Conservation (phyloP, 2,329 filamentous ascomycete species). For the Diplodia corticola region DNA sequence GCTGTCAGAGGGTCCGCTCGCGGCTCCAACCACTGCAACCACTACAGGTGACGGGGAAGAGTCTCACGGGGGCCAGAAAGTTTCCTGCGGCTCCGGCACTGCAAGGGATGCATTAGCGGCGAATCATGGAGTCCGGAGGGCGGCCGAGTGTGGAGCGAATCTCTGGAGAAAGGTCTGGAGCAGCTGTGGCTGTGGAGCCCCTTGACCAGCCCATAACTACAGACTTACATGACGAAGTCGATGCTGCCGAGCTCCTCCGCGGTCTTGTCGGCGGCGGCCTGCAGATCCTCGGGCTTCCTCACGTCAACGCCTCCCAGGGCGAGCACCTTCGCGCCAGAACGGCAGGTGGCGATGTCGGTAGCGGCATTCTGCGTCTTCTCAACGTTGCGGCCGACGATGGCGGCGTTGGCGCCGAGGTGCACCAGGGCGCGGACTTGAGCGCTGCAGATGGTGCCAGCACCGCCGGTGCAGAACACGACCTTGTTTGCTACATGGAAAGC, state of each 20-base stretch:
- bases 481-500: conserved; percentile 63
- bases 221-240: conserved; percentile 84
- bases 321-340: conserved; percentile 78
- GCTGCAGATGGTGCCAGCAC: conserved; percentile 90
- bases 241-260: conserved; percentile 81
- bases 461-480: conserved; percentile 93
- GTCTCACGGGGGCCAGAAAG: conserved; percentile 70
- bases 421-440: conserved; percentile 91
- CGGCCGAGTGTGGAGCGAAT: not conserved
- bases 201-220: not conserved
- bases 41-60: too few species aligned
- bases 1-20: not conserved
- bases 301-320: conserved; percentile 78
- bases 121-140: not conserved
- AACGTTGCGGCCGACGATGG: conserved; percentile 86
- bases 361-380: conserved; percentile 84
- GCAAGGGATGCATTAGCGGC: conserved; percentile 25
- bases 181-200: not conserved
- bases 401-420: conserved; percentile 86
- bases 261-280: conserved; percentile 75
- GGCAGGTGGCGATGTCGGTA: conserved; percentile 75
- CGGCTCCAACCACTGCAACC: not conserved
- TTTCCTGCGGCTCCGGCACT: conserved; percentile 95
- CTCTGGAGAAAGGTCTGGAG: not conserved
- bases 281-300: conserved; percentile 63